Evolutionary conservation across 306 rosid species (phyloP), one percentile per base, ranked within the genome.

Genomic region (Lathyrus oleraceus): DNA sequence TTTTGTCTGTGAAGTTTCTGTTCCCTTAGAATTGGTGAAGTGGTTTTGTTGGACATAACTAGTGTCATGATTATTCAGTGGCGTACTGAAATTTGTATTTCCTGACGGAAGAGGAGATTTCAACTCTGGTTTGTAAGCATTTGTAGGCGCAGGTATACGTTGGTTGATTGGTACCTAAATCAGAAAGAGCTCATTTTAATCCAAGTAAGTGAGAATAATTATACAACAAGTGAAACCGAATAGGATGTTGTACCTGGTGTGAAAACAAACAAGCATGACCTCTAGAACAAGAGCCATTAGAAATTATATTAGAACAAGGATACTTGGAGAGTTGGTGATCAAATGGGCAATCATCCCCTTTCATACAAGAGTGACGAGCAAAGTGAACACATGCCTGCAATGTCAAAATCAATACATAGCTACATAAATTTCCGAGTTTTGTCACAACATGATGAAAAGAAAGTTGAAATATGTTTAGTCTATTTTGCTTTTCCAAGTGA

Each of bases 261-360:
- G 96, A 87, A 76, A 88, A 88, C 85, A 90, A 10, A 73, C 98
- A 90, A 59, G 80, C 57, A 61, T 54, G 75, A 35, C 94, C 97
- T 85, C 93, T 88, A 78, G 19, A 16, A 83, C 98, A 93, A 72
- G 56, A 85, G 64, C 98, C 96, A 28, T 14, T 80, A 48, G 87
- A 78, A 25, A 53, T 82, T 78, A 88, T 81, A 38, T 84, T 85
- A 65, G 44, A 68, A 81, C 98, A 93, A 65, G 96, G 89, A 82
- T 93, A 90, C 76, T 87, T 93, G 45, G 87, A 88, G 64, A 93
- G 91, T 42, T 88, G 73, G 73, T 90, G 98, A 81, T 93, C 97
- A 76, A 58, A 93, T 49, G 91, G 94, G 73, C 98, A 93, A 78
- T 90, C 91, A 75, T 84, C 92, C 58, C 98, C 97, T 78, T 85